These are phyloP conservation scores for Olyra latifolia DNA, from an alignment of 176 grass and related monocot genomes.

Conservation along the genomic window DNA sequence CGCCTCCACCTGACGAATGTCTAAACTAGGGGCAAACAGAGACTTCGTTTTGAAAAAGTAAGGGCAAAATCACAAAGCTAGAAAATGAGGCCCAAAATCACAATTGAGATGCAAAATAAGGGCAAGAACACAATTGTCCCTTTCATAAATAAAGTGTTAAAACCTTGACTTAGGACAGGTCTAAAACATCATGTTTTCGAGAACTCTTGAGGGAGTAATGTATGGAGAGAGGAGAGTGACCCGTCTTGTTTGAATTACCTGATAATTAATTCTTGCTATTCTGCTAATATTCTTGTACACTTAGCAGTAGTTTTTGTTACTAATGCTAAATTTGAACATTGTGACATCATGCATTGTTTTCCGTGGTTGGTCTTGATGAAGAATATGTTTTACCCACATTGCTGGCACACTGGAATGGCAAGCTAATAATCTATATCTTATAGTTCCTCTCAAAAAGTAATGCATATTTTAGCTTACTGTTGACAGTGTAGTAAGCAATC, in stretches of 20 bases:
- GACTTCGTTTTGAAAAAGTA: no score
- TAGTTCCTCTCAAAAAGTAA: not conserved
- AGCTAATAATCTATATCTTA: not conserved
- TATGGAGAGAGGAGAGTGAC: not conserved
- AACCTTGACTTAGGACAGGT: no score
- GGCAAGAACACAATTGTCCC: no score
- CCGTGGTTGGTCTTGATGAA: not conserved
- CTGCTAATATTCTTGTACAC: not conserved
- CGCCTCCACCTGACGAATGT: no score
- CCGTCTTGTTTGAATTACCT: not conserved
- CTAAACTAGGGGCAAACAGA: no score
- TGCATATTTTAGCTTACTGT: slow-evolving; percentile 1
- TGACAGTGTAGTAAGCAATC: slow-evolving; percentile 3
- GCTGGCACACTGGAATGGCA: not conserved
- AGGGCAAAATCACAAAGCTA: no score
- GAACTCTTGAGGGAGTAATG: no score
- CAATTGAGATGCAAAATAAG: no score
- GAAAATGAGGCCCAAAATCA: no score
- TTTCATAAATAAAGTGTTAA: no score
- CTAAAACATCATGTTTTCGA: no score
- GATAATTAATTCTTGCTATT: not conserved
- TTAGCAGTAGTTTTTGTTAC: slow-evolving; percentile 11
- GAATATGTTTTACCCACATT: not conserved
- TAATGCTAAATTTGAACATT: not conserved
- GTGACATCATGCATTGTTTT: slow-evolving; percentile 1